phyloP scores from a whole-genome alignment of 1,139 yeast genomes.

The Pichia sp. region DNA sequence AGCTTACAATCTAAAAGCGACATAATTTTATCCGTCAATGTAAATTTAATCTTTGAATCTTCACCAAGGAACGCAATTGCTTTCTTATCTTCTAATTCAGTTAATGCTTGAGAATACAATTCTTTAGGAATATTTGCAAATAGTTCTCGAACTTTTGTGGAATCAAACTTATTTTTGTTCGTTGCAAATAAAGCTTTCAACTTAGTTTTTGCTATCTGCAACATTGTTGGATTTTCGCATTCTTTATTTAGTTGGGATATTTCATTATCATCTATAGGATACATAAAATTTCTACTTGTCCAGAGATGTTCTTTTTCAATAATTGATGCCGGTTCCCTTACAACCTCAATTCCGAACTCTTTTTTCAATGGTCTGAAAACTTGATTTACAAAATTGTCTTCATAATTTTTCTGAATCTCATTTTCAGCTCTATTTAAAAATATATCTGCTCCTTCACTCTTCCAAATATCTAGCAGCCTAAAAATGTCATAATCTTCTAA shows the following conservation, averaged over 20 bases:
- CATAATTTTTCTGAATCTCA: conserved; percentile 28
- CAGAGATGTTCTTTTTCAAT: conserved; percentile 47
- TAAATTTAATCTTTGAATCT: conserved; percentile 43
- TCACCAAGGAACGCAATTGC: conserved; percentile 48
- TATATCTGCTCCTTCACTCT: conserved; percentile 37
- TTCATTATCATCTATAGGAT: conserved; percentile 22
- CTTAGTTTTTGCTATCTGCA: conserved; percentile 35
- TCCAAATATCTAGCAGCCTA: conserved; percentile 54
- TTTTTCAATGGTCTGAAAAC: conserved; percentile 20
- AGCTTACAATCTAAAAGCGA: conserved; percentile 37
- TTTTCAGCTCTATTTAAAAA: conserved; percentile 20
- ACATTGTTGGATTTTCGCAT: conserved; percentile 22
- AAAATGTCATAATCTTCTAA: conserved; percentile 43
- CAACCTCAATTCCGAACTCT: conserved; percentile 32
- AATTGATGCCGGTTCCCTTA: conserved; percentile 43
- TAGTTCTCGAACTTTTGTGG: conserved; percentile 38
- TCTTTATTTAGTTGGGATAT: conserved; percentile 14
- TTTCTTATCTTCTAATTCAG: conserved; percentile 46
- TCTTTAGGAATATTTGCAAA: conserved; percentile 41
- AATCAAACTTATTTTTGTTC: conserved; percentile 40
- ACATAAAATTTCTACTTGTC: conserved; percentile 36
- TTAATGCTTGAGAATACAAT: conserved; percentile 43
- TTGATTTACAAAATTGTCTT: conserved; percentile 29
- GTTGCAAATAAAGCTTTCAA: conserved; percentile 61
- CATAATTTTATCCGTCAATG: conserved; percentile 52